phyloP scores from a whole-genome alignment of 2,329 filamentous ascomycete species.

The Meredithiella fracta region DNA sequence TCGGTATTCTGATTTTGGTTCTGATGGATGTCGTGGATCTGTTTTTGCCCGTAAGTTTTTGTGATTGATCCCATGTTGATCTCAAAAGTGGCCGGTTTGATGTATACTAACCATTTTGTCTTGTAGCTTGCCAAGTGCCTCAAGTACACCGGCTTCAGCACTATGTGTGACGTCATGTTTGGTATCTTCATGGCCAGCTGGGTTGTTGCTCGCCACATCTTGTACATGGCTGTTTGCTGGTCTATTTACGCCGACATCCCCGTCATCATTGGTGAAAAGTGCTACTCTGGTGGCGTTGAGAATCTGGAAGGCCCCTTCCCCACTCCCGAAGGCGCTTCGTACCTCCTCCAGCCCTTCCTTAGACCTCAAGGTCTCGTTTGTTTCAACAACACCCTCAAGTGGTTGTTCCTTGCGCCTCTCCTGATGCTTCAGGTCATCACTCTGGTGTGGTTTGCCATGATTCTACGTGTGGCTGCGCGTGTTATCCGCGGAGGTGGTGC shows the following conservation, averaged over 20 bases:
- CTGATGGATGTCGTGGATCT: conserved; percentile 91
- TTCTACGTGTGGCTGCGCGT: conserved; percentile 63
- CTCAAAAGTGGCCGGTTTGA: background rate
- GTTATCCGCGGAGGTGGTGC: conserved; percentile 63
- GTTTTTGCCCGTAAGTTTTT: conserved; percentile 55
- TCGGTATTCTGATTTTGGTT: conserved; percentile 75
- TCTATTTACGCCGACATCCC: conserved; percentile 58
- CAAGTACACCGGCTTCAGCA: conserved; percentile 69
- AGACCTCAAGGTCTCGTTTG: conserved; percentile 62
- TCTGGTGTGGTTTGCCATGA: conserved; percentile 79
- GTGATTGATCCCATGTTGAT: background rate
- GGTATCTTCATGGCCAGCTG: conserved; percentile 74
- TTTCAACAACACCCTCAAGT: conserved; percentile 59
- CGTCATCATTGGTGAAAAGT: conserved; percentile 46
- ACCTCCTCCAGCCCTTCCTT: conserved; percentile 59
- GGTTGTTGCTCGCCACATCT: conserved; percentile 66
- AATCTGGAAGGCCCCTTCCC: conserved; percentile 38
- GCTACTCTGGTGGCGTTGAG: conserved; percentile 46
- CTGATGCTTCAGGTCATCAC: conserved; percentile 65
- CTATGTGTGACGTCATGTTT: conserved; percentile 66
- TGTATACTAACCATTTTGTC: background rate
- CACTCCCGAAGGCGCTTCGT: conserved; percentile 35
- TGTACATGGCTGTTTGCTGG: conserved; percentile 67
- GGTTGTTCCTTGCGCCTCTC: conserved; percentile 60
- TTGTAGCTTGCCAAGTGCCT: conserved; percentile 71